Percentiles rank a stretch among this genome's conserved stretches.
Conservation (phyloP, 352 stramenopile genomes). For the Globisporangium spinosum region DNA sequence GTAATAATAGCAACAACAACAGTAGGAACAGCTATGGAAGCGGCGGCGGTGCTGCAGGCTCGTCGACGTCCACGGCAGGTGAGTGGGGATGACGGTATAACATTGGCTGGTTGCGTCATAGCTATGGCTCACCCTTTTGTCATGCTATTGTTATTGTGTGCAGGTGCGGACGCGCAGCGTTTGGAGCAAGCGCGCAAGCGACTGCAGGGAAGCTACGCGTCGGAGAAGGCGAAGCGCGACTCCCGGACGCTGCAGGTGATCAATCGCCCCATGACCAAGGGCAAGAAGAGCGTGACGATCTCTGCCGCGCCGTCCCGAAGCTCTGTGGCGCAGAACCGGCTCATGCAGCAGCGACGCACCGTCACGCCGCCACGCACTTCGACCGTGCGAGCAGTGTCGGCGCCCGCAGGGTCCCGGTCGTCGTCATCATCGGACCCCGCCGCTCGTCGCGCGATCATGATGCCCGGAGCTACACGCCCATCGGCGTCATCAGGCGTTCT, state of each 20-base stretch:
- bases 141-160: background rate
- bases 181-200: conserved; percentile 70
- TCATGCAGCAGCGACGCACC: conserved; percentile 31
- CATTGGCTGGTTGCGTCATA: too few species aligned
- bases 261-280: conserved; percentile 48
- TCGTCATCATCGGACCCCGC: background rate
- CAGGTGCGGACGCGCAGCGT: conserved; percentile 36
- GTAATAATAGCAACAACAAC: conserved; percentile 11
- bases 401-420: conserved; percentile 19
- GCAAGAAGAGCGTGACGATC: conserved; percentile 51
- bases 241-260: conserved; percentile 76
- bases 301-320: conserved; percentile 57
- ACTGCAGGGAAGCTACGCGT: conserved; percentile 74
- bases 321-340: conserved; percentile 36
- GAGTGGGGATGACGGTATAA: background rate
- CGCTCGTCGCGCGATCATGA: conserved; percentile 20
- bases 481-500: background rate
- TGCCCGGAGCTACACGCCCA: background rate
- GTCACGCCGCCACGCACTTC: conserved; percentile 15
- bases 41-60: too few species aligned
- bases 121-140: background rate
- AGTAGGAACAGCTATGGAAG: conserved; percentile 1
- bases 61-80: background rate
- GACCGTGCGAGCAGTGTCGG: conserved; percentile 23
- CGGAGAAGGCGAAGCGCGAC: conserved; percentile 63